phyloP scores from a whole-genome alignment of 2,329 filamentous ascomycete genomes.

The Colletotrichum limetticola region DNA sequence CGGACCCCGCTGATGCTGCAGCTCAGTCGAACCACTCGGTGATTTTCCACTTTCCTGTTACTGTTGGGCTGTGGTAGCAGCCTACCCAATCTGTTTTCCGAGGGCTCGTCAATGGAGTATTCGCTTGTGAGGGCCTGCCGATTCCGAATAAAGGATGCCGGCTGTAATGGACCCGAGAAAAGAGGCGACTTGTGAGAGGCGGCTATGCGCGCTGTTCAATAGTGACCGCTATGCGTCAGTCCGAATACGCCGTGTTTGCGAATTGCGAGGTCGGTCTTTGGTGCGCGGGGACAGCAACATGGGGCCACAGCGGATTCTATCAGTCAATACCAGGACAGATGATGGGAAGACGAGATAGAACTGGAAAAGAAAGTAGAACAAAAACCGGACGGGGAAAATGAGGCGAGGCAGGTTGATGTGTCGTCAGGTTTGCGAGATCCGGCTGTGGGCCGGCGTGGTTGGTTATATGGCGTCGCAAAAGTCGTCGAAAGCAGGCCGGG shows the following conservation, averaged over 20 bases:
- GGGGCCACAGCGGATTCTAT: background rate
- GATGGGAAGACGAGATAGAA: background rate
- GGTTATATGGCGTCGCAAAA: constrained; percentile 11
- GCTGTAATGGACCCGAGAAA: background rate
- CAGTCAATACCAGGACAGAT: background rate
- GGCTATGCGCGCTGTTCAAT: background rate
- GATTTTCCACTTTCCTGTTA: constrained; percentile 3
- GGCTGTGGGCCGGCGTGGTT: constrained; percentile 7
- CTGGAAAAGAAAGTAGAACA: background rate
- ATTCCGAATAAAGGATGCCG: constrained; percentile 1
- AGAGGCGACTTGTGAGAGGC: background rate
- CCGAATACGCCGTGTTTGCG: constrained; percentile 11
- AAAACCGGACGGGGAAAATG: background rate
- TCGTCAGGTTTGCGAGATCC: constrained; percentile 5
- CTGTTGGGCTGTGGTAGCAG: background rate
- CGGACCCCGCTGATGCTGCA: background rate
- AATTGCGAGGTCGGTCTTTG: background rate
- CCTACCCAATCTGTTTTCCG: background rate
- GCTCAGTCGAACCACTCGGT: constrained; percentile 25
- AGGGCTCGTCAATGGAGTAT: constrained; percentile 8
- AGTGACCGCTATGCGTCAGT: constrained; percentile 15
- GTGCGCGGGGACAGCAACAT: constrained; percentile 23
- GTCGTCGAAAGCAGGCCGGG: background rate
- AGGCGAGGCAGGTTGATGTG: constrained; percentile 17
- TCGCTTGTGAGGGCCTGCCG: background rate